Percentiles rank a stretch among this genome's conserved stretches.
phyloP scores from a whole-genome alignment of 495 filamentous ascomycete species.

The Penicillium coffeae region DNA sequence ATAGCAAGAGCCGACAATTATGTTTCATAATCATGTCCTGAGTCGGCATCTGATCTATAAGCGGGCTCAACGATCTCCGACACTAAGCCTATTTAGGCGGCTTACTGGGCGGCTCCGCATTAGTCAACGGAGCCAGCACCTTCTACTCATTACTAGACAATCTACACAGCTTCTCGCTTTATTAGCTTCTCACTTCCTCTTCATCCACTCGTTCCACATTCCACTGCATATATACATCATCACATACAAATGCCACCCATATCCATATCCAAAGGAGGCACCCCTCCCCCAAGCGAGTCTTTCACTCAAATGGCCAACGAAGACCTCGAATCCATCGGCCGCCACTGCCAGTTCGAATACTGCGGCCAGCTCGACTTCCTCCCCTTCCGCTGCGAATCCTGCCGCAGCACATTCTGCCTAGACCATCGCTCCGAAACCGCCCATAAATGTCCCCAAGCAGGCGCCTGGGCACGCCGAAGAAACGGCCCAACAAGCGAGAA shows the following conservation, averaged over 20 bases:
- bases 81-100: not conserved
- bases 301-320: conserved; percentile 57
- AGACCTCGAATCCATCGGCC: conserved; percentile 80
- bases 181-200: not conserved
- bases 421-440: conserved; percentile 87
- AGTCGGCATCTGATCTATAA: not conserved
- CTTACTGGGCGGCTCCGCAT: conserved; percentile 35
- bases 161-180: not conserved
- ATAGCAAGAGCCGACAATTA: too few relatives aligned
- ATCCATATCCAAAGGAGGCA: conserved; percentile 22
- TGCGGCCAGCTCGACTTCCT: conserved; percentile 96
- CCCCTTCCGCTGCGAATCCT: conserved; percentile 91
- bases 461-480: conserved; percentile 77
- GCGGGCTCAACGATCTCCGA: not conserved
- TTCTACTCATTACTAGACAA: conserved; percentile 21
- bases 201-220: not conserved
- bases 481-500: conserved; percentile 30
- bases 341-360: conserved; percentile 85
- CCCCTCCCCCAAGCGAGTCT: conserved; percentile 16
- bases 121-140: conserved; percentile 30
- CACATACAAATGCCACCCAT: conserved; percentile 27
- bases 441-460: conserved; percentile 75
- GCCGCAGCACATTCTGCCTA: conserved; percentile 81
- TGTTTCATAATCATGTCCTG: not conserved
- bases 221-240: too few relatives aligned